Conservation (phyloP, 768 basidiomycete species). For the Pleurotus citrinopileatus region DNA sequence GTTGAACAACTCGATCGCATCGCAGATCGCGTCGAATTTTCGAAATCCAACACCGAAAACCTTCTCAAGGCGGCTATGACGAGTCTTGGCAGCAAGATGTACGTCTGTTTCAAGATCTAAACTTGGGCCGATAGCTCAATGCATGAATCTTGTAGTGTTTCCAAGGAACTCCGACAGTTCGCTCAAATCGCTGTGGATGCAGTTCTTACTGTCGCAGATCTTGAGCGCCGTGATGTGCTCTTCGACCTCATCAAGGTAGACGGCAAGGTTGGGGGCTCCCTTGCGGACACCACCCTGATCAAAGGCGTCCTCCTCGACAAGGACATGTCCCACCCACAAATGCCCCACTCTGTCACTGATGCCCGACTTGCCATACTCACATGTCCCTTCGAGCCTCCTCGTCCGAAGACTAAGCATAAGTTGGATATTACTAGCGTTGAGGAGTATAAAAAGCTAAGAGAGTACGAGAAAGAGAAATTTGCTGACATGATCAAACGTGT, state of each 20-base stretch:
- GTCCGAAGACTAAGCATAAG: conserved; percentile 99
- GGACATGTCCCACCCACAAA: conserved; percentile 99
- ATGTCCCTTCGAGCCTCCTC: conserved; percentile 97
- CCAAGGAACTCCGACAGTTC: conserved; percentile 93
- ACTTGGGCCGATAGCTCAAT: conserved; percentile 2
- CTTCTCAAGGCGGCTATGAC: conserved; percentile 95
- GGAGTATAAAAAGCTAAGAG: conserved; percentile 91
- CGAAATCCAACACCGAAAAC: conserved; percentile 77
- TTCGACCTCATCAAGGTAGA: conserved; percentile 99
- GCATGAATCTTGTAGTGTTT: conserved; percentile 60
- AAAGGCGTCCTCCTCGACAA: conserved; percentile 99
- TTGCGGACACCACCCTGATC: conserved; percentile 93
- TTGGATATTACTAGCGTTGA: conserved; percentile 95
- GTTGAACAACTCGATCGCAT: conserved; percentile 88
- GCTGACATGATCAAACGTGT: conserved; percentile 95
- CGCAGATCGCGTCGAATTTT: conserved; percentile 87
- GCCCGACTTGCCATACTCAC: conserved; percentile 96
- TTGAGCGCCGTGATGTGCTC: conserved; percentile 90
- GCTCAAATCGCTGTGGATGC: conserved; percentile 98
- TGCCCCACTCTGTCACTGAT: conserved; percentile 86
- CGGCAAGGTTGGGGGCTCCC: conserved; percentile 96
- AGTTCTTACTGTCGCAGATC: conserved; percentile 91
- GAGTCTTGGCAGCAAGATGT: conserved; percentile 98
- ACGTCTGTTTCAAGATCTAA: conserved; percentile 21
- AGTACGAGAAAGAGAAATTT: conserved; percentile 97